Conservation (phyloP, 169 alveolate species). For the Eimeria sp. region DNA sequence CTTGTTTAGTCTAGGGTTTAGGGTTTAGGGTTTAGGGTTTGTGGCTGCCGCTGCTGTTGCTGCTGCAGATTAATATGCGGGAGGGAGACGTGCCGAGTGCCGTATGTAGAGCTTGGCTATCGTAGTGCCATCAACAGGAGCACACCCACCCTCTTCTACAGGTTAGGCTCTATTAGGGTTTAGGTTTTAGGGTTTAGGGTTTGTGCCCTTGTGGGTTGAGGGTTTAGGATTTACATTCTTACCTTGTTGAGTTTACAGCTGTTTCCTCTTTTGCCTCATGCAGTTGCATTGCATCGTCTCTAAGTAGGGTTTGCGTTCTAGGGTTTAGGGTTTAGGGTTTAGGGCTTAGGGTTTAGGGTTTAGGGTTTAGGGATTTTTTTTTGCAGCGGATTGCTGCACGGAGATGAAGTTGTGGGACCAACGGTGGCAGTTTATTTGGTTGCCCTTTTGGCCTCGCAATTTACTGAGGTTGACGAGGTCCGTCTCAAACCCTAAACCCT, state of each 20-base stretch:
- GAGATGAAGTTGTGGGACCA: constrained; percentile 83
- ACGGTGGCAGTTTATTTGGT: constrained; percentile 67
- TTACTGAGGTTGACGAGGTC: not conserved
- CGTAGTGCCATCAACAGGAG: constrained; percentile 29
- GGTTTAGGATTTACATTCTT: constrained; percentile 23
- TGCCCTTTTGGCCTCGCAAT: constrained; percentile 30
- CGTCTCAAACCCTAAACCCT: not conserved
- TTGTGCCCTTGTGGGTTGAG: not conserved
- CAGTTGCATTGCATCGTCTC: not conserved
- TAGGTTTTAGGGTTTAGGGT: constrained; percentile 21
- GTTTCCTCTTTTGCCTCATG: not conserved
- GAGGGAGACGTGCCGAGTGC: constrained; percentile 26
- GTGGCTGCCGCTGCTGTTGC: not conserved
- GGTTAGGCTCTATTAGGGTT: not conserved
- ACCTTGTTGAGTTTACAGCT: not conserved
- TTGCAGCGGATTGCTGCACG: constrained; percentile 81
- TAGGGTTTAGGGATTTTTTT: not conserved
- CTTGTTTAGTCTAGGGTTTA: not conserved
- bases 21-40: constrained; percentile 29
- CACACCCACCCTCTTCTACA: constrained; percentile 38
- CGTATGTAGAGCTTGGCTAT: constrained; percentile 10
- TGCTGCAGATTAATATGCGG: constrained; percentile 38
- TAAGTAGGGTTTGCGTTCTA: not conserved
- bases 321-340: not conserved
- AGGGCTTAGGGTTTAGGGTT: constrained; percentile 1